These are phyloP conservation scores for Fusarium incarnatum DNA, from an alignment of 2,329 filamentous ascomycete genomes.

Conservation along the genomic window DNA sequence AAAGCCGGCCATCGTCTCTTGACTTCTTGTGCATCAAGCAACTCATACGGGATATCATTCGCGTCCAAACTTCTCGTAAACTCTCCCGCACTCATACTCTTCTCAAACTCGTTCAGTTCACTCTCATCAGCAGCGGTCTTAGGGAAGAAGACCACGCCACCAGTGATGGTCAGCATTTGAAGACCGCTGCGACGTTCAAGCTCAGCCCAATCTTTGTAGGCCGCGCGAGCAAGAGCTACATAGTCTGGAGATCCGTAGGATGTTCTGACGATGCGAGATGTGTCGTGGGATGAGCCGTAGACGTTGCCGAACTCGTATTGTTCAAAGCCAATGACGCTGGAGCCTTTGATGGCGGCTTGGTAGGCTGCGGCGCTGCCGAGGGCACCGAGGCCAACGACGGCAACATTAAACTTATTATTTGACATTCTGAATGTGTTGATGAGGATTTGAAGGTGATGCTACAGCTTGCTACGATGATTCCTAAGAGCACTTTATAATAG, in stretches of 20 bases:
- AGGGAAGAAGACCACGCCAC: constrained; percentile 42
- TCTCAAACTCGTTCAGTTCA: constrained; percentile 10
- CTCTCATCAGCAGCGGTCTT: neutral
- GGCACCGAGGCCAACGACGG: constrained; percentile 15
- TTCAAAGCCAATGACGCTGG: constrained; percentile 41
- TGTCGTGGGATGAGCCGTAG: constrained; percentile 44
- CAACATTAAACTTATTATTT: constrained; percentile 2
- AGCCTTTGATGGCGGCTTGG: constrained; percentile 34
- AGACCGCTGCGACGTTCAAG: constrained; percentile 35
- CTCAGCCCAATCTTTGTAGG: constrained; percentile 42
- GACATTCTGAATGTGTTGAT: neutral
- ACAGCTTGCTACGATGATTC: neutral
- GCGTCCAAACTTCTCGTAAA: constrained; percentile 21
- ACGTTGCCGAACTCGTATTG: constrained; percentile 45
- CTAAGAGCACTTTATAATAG: neutral
- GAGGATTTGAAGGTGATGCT: neutral
- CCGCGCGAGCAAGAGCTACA: constrained; percentile 37
- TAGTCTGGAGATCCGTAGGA: constrained; percentile 42
- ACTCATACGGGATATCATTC: constrained; percentile 35
- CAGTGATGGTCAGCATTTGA: constrained; percentile 39
- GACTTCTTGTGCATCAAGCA: constrained; percentile 29
- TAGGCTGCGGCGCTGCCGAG: constrained; percentile 19
- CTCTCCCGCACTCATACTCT: constrained; percentile 14
- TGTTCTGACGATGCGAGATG: constrained; percentile 41
- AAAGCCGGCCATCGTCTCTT: constrained; percentile 41